phyloP scores from a whole-genome alignment of 1,139 yeast species.

The Nakaseomyces uthaithaninus region DNA sequence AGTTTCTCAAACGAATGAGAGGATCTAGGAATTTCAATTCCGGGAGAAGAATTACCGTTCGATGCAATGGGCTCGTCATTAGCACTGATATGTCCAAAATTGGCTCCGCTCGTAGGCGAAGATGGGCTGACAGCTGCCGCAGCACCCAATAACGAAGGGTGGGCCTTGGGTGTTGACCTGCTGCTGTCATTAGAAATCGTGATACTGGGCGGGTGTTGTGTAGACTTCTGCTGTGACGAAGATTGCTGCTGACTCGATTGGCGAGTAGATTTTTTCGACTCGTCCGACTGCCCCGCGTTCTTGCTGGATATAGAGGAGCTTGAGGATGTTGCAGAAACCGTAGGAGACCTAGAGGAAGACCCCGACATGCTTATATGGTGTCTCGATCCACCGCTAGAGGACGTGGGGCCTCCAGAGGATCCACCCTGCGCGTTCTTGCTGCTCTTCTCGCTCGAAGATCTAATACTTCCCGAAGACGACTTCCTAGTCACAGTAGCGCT shows the following conservation, averaged over 20 bases:
- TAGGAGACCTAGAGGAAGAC: constrained; percentile 8
- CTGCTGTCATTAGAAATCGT: constrained; percentile 9
- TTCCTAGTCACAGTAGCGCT: background rate
- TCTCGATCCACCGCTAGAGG: background rate
- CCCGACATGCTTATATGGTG: constrained; percentile 5
- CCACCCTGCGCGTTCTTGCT: background rate
- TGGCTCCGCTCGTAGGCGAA: constrained; percentile 13
- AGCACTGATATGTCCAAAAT: constrained; percentile 1
- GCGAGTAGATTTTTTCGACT: constrained; percentile 4
- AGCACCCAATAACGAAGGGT: constrained; percentile 25
- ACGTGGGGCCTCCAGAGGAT: background rate
- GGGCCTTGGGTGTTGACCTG: constrained; percentile 11
- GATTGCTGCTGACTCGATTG: constrained; percentile 6
- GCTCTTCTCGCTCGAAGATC: constrained; percentile 3
- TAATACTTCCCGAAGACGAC: constrained; percentile 4
- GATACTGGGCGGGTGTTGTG: constrained; percentile 8
- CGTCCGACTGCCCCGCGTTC: background rate
- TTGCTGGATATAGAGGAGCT: constrained; percentile 3
- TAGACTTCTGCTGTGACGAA: background rate
- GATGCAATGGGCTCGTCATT: constrained; percentile 11
- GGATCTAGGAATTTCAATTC: constrained; percentile 36
- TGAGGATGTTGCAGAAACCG: constrained; percentile 6
- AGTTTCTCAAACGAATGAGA: constrained; percentile 40
- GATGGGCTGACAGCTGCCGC: constrained; percentile 22
- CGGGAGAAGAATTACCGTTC: constrained; percentile 20